These are phyloP conservation scores for Agastache rugosa DNA, from an alignment of 257 asterid genomes.

Conservation along the genomic window DNA sequence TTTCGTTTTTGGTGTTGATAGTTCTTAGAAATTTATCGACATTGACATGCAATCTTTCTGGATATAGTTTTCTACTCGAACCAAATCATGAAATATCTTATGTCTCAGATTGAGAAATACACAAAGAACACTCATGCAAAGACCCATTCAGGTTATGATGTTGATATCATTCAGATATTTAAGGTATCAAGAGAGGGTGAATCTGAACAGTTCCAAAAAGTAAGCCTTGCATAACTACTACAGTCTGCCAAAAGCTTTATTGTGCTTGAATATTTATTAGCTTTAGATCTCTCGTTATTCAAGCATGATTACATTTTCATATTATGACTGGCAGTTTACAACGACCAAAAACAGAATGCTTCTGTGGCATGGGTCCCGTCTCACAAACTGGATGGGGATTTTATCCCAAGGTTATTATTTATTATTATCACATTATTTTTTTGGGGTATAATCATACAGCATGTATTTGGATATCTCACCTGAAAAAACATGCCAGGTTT, in stretches of 20 bases:
- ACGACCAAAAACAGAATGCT: slow-evolving; percentile 79
- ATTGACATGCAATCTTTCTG: slow-evolving; percentile 7
- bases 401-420: slow-evolving; percentile 74
- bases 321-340: slow-evolving; percentile 59
- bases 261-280: neutral
- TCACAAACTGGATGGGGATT: slow-evolving; percentile 95
- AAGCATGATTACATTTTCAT: slow-evolving; percentile 27
- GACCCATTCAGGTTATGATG: slow-evolving; percentile 74
- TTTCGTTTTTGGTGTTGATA: neutral
- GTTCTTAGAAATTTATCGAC: neutral
- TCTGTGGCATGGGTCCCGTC: slow-evolving; percentile 97
- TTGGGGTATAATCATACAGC: neutral
- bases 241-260: neutral
- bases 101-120: slow-evolving; percentile 73
- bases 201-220: slow-evolving; percentile 74
- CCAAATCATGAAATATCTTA: slow-evolving; percentile 17
- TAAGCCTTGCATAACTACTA: slow-evolving; percentile 28
- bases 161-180: slow-evolving; percentile 74
- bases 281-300: slow-evolving; percentile 17
- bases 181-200: slow-evolving; percentile 85
- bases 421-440: neutral
- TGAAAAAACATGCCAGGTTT: slow-evolving; percentile 59
- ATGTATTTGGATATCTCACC: slow-evolving; percentile 27
- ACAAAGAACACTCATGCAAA: slow-evolving; percentile 89
- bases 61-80: slow-evolving; percentile 10